These are phyloP conservation scores for Trichosporon sp. DNA, from an alignment of 1,284 basidiomycete genomes.

Conservation along the genomic window DNA sequence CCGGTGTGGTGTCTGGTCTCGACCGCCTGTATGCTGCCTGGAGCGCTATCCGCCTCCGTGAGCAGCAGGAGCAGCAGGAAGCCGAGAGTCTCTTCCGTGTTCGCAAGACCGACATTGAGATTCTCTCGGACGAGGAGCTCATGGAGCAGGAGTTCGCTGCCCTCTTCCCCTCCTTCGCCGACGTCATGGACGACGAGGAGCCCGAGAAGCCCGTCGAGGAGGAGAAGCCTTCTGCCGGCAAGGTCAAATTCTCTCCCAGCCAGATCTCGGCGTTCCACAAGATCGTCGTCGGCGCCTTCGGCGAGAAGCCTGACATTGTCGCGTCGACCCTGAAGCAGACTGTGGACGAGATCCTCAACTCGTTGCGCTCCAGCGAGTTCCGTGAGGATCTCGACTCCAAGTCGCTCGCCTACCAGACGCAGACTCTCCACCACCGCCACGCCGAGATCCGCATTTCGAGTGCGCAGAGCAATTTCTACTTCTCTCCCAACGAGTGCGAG, in stretches of 20 bases:
- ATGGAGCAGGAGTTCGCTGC: slow-evolving; percentile 79
- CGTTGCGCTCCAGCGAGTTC: slow-evolving; percentile 36
- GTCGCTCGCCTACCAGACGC: slow-evolving; percentile 46
- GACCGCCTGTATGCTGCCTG: slow-evolving; percentile 78
- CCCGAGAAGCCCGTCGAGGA: slow-evolving; percentile 26
- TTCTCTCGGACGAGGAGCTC: slow-evolving; percentile 69
- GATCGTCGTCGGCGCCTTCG: slow-evolving; percentile 36
- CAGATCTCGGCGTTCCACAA: slow-evolving; percentile 43
- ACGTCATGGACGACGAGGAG: slow-evolving; percentile 53
- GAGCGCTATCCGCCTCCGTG: slow-evolving; percentile 75
- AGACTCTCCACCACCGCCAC: slow-evolving; percentile 39
- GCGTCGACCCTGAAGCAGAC: slow-evolving; percentile 30
- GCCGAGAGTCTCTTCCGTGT: slow-evolving; percentile 78
- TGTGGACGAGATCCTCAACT: slow-evolving; percentile 36
- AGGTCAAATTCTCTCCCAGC: slow-evolving; percentile 35
- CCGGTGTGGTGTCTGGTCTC: slow-evolving; percentile 63
- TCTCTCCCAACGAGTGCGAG: slow-evolving; percentile 71
- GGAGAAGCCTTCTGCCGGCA: slow-evolving; percentile 17
- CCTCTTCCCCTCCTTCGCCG: slow-evolving; percentile 82
- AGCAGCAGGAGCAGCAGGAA: slow-evolving; percentile 67
- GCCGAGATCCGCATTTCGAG: slow-evolving; percentile 54
- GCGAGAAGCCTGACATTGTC: slow-evolving; percentile 21
- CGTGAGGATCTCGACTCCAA: slow-evolving; percentile 42
- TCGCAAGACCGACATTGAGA: slow-evolving; percentile 65
- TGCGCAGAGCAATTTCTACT: slow-evolving; percentile 73